Percentiles rank a stretch among this genome's conserved stretches.
phyloP scores from a whole-genome alignment of 805 yeast species.

The Myxozyma neglecta region DNA sequence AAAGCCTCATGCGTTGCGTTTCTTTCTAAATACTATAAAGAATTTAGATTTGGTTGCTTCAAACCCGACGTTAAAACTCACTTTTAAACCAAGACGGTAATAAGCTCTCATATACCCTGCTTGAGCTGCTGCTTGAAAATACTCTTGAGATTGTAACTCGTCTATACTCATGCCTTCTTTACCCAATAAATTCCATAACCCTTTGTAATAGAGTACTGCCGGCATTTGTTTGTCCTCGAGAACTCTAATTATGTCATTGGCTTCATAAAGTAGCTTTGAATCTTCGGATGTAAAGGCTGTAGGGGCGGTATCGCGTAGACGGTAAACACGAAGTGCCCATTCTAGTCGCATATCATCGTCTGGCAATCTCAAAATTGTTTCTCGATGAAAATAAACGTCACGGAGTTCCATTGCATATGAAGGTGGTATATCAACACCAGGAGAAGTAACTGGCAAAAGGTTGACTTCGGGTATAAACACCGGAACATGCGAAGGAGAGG shows the following conservation, averaged over 20 bases:
- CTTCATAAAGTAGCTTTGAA: not conserved
- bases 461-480: constrained; percentile 17
- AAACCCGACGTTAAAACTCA: not conserved
- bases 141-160: constrained; percentile 32
- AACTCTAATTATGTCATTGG: not conserved
- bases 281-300: constrained; percentile 2
- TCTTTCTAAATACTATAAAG: constrained; percentile 36
- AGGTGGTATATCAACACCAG: constrained; percentile 5
- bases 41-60: not conserved
- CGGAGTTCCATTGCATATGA: constrained; percentile 14
- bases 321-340: constrained; percentile 19
- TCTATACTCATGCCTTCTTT: constrained; percentile 34
- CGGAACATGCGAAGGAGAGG: too few species aligned
- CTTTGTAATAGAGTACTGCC: constrained; percentile 37
- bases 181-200: constrained; percentile 38
- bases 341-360: constrained; percentile 1
- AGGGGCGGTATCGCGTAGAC: not conserved
- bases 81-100: constrained; percentile 41
- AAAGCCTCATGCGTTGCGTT: constrained; percentile 39
- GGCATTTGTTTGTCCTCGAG: constrained; percentile 11
- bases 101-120: constrained; percentile 40
- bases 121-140: constrained; percentile 39
- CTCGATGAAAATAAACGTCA: not conserved
- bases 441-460: not conserved
- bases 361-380: not conserved